Conservation (phyloP, 129 eudicot genomes). For the Flaveria sonorensis region DNA sequence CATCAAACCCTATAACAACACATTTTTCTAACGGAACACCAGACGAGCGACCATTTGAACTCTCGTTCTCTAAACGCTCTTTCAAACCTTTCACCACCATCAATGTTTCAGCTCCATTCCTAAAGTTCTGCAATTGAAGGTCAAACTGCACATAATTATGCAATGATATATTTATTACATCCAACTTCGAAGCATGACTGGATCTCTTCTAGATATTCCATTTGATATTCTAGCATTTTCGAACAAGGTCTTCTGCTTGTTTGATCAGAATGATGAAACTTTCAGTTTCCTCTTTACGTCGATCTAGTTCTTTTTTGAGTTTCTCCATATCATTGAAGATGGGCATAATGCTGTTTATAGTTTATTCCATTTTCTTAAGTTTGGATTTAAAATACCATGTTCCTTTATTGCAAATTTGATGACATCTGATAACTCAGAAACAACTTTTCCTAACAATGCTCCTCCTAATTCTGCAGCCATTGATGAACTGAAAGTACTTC, state of each 20-base stretch:
- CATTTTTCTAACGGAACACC: conserved; percentile 1
- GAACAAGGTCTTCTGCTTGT: not conserved
- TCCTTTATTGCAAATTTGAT: not conserved
- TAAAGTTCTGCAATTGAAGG: not conserved
- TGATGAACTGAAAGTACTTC: too few species aligned
- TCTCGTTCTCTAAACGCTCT: not conserved
- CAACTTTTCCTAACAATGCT: not conserved
- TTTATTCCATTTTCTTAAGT: not conserved
- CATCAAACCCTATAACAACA: conserved; percentile 18
- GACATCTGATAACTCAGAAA: not conserved
- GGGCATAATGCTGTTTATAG: not conserved
- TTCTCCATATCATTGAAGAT: not conserved
- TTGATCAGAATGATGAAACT: not conserved
- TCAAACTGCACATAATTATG: not conserved
- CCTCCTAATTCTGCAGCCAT: not conserved
- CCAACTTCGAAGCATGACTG: conserved; percentile 1
- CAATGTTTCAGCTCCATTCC: not conserved
- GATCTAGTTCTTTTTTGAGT: not conserved
- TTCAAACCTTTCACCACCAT: not conserved
- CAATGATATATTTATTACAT: not conserved
- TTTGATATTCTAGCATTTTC: not conserved
- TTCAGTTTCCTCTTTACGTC: not conserved
- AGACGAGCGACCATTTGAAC: conserved; percentile 12
- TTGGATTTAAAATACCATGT: not conserved
- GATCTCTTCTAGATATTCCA: not conserved